Evolutionary conservation across 768 basidiomycete species (phyloP).

Genomic region (Candolleomyces aberdarensis): DNA sequence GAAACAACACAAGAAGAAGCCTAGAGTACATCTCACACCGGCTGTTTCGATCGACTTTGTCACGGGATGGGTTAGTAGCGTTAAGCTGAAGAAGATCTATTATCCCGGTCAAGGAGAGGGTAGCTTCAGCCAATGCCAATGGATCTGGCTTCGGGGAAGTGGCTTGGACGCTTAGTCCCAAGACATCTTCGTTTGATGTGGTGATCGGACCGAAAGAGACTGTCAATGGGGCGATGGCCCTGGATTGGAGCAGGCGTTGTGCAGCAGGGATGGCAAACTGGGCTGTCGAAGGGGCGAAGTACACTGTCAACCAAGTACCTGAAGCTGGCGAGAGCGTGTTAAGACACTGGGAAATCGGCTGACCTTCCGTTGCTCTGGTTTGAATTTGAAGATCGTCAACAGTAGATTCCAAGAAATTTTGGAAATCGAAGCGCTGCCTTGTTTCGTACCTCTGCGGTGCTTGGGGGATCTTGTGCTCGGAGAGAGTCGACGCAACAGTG

Average conservation of each 20-base stretch:
- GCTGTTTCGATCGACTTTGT: too few relatives aligned
- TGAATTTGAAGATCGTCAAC: constrained; percentile 19
- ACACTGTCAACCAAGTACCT: constrained; percentile 18
- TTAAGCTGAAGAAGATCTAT: too few relatives aligned
- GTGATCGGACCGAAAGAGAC: too few relatives aligned
- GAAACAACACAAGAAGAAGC: too few relatives aligned
- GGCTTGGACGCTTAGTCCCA: too few relatives aligned
- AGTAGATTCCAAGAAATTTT: constrained; percentile 34
- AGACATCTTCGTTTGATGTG: too few relatives aligned
- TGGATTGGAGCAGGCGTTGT: neutral
- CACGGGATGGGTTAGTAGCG: too few relatives aligned
- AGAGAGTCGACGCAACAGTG: constrained; percentile 52
- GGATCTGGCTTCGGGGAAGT: too few relatives aligned
- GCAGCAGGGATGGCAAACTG: constrained; percentile 12
- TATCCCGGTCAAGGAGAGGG: too few relatives aligned
- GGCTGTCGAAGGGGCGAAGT: constrained; percentile 19
- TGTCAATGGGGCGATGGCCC: too few relatives aligned
- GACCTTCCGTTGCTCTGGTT: neutral
- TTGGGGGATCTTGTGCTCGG: constrained; percentile 37
- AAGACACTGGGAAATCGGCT: neutral
- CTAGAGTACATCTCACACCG: too few relatives aligned
- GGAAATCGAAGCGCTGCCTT: constrained; percentile 49
- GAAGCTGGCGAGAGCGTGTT: neutral
- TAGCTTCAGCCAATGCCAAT: too few relatives aligned
- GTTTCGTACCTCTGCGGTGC: constrained; percentile 72